These are phyloP conservation scores for Macrotyloma uniflorum DNA, from an alignment of 306 rosid species.

Conservation along the genomic window DNA sequence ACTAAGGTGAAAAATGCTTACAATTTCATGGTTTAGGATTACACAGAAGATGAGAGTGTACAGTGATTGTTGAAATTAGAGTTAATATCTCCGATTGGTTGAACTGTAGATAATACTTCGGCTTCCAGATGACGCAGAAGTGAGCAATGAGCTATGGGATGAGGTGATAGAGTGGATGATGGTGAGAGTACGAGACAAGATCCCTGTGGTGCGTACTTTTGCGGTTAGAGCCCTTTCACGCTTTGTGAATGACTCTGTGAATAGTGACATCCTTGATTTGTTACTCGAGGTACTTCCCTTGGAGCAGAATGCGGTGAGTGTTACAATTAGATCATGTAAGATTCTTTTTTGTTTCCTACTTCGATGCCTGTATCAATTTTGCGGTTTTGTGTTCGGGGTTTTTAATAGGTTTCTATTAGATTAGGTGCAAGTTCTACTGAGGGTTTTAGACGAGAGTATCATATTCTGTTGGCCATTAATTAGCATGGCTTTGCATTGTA, in stretches of 20 bases:
- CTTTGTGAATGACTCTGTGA: constrained; percentile 78
- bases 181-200: constrained; percentile 73
- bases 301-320: constrained; percentile 80
- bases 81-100: constrained; percentile 1
- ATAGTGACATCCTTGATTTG: constrained; percentile 79
- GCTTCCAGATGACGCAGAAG: constrained; percentile 94
- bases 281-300: constrained; percentile 70
- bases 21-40: not conserved
- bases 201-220: constrained; percentile 73
- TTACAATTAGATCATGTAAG: constrained; percentile 28
- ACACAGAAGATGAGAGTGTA: not conserved
- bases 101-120: constrained; percentile 78
- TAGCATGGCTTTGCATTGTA: not conserved
- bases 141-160: constrained; percentile 85
- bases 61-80: not conserved
- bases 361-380: constrained; percentile 2
- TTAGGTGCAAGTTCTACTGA: not conserved
- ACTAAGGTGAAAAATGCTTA: not conserved
- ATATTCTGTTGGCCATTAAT: not conserved
- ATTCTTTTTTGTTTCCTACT: not conserved
- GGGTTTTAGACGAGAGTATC: not conserved
- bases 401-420: not conserved
- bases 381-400: not conserved
- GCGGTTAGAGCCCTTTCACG: constrained; percentile 96
- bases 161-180: constrained; percentile 85